phyloP scores from a whole-genome alignment of 1,284 basidiomycete species.

The Cryptococcus deneoformans region DNA sequence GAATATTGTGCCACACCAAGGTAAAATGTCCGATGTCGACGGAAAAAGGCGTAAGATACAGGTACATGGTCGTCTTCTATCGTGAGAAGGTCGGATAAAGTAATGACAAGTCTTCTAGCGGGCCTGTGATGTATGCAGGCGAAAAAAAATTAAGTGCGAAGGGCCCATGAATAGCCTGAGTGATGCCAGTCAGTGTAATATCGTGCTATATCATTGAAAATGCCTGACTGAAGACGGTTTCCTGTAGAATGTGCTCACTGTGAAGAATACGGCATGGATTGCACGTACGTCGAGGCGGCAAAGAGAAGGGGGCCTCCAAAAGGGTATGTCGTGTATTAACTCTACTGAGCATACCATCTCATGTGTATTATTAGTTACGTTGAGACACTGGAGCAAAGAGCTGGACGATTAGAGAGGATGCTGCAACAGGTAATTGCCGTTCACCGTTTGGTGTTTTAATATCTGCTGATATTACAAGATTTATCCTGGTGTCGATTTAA shows the following conservation, averaged over 20 bases:
- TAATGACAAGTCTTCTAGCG: constrained; percentile 22
- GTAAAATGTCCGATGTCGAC: constrained; percentile 12
- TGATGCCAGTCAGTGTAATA: constrained; percentile 27
- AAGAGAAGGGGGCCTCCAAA: constrained; percentile 64
- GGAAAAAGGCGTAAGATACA: constrained; percentile 29
- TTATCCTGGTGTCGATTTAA: constrained; percentile 65
- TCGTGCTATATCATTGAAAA: too few relatives aligned
- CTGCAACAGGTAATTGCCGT: constrained; percentile 54
- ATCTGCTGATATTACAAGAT: constrained; percentile 53
- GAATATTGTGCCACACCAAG: too few relatives aligned
- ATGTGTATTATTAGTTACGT: constrained; percentile 56
- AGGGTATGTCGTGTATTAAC: too few relatives aligned
- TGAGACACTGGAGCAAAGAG: constrained; percentile 66
- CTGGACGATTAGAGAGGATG: constrained; percentile 69
- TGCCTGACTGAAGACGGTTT: too few relatives aligned
- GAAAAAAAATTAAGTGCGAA: constrained; percentile 51
- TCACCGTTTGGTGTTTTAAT: constrained; percentile 4
- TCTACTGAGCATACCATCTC: too few relatives aligned
- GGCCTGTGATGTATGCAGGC: constrained; percentile 48
- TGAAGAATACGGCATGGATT: constrained; percentile 65
- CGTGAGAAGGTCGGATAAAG: background rate
- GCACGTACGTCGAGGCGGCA: constrained; percentile 68
- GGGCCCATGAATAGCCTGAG: constrained; percentile 44
- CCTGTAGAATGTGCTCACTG: constrained; percentile 69
- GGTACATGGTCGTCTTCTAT: constrained; percentile 12